These are phyloP conservation scores for Dysphania ambrosioides DNA, from an alignment of 148 eudicot species.

Conservation along the genomic window DNA sequence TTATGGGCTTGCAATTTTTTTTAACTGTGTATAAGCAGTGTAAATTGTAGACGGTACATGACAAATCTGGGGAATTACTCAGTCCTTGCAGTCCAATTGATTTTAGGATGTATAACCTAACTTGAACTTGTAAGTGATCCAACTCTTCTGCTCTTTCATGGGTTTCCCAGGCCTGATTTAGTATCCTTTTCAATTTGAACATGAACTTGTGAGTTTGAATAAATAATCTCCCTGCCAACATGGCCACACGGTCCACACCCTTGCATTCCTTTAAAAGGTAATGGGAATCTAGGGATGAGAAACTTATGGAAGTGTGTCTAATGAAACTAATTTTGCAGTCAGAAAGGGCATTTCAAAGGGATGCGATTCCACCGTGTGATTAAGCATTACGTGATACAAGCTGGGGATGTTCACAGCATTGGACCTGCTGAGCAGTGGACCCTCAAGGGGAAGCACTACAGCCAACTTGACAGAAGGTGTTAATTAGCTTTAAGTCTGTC, in stretches of 20 bases:
- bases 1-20: too few species aligned
- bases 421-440: constrained; percentile 83
- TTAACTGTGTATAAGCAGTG: background rate
- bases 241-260: too few species aligned
- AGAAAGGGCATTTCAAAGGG: constrained; percentile 79
- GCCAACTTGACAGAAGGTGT: constrained; percentile 79
- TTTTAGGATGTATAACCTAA: background rate
- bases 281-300: background rate
- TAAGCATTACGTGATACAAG: constrained; percentile 87
- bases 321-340: constrained; percentile 47
- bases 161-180: too few species aligned
- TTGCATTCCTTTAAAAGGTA: background rate
- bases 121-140: background rate
- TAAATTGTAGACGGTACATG: background rate
- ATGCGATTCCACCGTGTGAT: constrained; percentile 88
- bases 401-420: constrained; percentile 60
- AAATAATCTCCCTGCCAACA: background rate
- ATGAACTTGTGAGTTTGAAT: background rate
- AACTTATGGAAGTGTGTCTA: background rate
- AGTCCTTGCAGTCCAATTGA: background rate
- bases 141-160: background rate
- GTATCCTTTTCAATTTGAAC: too few species aligned
- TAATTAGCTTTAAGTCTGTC: too few species aligned
- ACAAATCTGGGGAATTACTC: background rate
- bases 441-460: constrained; percentile 68